These are phyloP conservation scores for Porogramme epimiltina DNA, from an alignment of 1,284 basidiomycete genomes.

Conservation along the genomic window DNA sequence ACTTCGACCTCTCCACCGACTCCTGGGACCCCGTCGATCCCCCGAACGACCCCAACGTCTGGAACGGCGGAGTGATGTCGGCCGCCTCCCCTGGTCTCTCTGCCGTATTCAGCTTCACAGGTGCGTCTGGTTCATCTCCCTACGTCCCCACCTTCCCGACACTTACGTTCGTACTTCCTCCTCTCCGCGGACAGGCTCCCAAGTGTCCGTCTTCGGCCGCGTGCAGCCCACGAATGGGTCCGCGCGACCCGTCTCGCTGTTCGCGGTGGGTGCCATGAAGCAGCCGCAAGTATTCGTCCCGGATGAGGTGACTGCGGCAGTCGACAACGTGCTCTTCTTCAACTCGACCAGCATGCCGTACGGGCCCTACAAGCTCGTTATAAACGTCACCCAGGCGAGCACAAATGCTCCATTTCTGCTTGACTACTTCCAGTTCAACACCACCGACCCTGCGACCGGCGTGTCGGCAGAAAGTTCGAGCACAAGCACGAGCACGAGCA, in stretches of 20 bases:
- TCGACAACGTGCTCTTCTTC: slow-evolving; percentile 14
- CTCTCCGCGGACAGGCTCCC: slow-evolving; percentile 5
- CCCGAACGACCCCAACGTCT: slow-evolving; percentile 4
- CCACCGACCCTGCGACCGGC: background rate
- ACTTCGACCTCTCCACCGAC: background rate
- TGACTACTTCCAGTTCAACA: slow-evolving; percentile 16
- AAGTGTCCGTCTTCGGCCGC: slow-evolving; percentile 14
- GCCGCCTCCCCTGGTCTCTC: slow-evolving; percentile 2
- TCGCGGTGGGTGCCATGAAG: slow-evolving; percentile 7
- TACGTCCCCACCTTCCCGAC: background rate
- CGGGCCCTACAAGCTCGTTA: slow-evolving; percentile 9
- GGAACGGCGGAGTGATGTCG: background rate
- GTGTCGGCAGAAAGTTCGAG: background rate
- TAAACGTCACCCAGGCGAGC: slow-evolving; percentile 11
- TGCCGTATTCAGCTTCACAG: slow-evolving; percentile 7
- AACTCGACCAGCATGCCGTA: slow-evolving; percentile 15
- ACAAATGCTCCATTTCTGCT: slow-evolving; percentile 8
- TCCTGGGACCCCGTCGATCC: background rate
- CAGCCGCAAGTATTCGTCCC: slow-evolving; percentile 10
- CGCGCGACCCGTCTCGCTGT: slow-evolving; percentile 11
- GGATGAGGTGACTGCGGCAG: background rate
- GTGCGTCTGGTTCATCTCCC: background rate
- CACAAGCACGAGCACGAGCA: background rate
- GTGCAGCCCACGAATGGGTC: slow-evolving; percentile 5
- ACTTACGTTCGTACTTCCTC: too few species aligned